Conservation (phyloP, 305 asterid species). For the Fraxinus ornus region DNA sequence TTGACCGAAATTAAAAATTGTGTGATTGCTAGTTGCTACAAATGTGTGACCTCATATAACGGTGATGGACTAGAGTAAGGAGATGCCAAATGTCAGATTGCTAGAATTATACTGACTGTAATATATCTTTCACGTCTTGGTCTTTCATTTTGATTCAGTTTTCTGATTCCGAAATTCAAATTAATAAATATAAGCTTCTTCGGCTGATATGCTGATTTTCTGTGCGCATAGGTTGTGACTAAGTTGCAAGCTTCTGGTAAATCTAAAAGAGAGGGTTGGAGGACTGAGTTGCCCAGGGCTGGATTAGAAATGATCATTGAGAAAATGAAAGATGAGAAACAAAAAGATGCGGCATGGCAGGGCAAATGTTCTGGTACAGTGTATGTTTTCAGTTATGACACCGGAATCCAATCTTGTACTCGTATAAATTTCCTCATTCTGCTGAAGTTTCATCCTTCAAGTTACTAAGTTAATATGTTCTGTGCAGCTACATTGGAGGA, state of each 20-base stretch:
- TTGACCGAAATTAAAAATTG: background rate
- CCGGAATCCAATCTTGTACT: constrained; percentile 18
- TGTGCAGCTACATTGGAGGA: constrained; percentile 87
- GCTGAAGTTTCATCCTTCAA: background rate
- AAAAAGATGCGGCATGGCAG: constrained; percentile 84
- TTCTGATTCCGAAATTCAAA: background rate
- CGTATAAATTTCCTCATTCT: background rate
- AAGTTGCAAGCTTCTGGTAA: constrained; percentile 86
- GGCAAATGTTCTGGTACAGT: constrained; percentile 99
- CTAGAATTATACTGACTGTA: background rate
- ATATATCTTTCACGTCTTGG: background rate
- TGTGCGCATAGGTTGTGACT: constrained; percentile 64
- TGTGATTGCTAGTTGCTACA: too few species aligned
- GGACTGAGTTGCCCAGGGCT: constrained; percentile 61
- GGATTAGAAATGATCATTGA: constrained; percentile 76
- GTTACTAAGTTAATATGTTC: constrained; percentile 26
- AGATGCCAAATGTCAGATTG: background rate
- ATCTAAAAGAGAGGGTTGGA: constrained; percentile 85
- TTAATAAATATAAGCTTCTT: background rate
- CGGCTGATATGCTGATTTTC: constrained; percentile 14
- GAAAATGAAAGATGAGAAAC: constrained; percentile 76
- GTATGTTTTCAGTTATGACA: constrained; percentile 50
- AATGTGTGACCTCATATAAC: background rate
- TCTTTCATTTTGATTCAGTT: constrained; percentile 2
- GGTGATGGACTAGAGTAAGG: background rate